These are phyloP conservation scores for Sugiyamaella qingdaonensis DNA, from an alignment of 805 yeast species.

Conservation along the genomic window DNA sequence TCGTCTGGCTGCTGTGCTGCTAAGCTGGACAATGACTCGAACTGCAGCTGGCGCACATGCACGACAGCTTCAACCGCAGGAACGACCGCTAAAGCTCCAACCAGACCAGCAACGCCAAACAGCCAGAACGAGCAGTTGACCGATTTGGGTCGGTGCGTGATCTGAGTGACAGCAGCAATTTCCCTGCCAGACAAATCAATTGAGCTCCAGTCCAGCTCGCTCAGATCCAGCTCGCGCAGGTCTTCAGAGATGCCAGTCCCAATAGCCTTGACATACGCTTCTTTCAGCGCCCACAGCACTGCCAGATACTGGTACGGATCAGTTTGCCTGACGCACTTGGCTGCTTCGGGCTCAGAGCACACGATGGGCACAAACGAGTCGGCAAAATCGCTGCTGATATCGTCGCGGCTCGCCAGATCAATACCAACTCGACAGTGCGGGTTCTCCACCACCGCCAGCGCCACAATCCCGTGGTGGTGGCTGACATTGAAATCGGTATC, in stretches of 20 bases:
- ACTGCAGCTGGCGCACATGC: too few species aligned
- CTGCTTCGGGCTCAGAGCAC: not conserved
- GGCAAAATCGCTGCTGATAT: not conserved
- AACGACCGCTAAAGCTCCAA: not conserved
- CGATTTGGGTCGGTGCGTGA: not conserved
- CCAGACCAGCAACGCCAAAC: not conserved
- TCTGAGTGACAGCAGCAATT: too few species aligned
- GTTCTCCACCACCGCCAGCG: not conserved
- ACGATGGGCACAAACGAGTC: not conserved
- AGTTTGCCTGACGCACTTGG: not conserved
- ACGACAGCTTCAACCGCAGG: not conserved
- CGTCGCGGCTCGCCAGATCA: constrained; percentile 4
- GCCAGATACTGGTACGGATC: not conserved
- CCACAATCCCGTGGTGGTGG: not conserved
- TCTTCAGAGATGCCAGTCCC: constrained; percentile 50
- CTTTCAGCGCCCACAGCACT: constrained; percentile 71
- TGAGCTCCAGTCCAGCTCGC: not conserved
- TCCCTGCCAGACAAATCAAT: too few species aligned
- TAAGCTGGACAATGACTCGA: too few species aligned
- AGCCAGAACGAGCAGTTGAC: not conserved
- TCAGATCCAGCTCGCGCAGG: not conserved
- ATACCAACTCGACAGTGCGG: constrained; percentile 1
- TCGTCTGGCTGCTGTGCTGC: too few species aligned
- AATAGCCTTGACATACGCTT: constrained; percentile 61
- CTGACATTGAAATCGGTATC: constrained; percentile 47